These are phyloP conservation scores for Cutaneotrichosporon sp. DNA, from an alignment of 1,284 basidiomycete genomes.

Conservation along the genomic window DNA sequence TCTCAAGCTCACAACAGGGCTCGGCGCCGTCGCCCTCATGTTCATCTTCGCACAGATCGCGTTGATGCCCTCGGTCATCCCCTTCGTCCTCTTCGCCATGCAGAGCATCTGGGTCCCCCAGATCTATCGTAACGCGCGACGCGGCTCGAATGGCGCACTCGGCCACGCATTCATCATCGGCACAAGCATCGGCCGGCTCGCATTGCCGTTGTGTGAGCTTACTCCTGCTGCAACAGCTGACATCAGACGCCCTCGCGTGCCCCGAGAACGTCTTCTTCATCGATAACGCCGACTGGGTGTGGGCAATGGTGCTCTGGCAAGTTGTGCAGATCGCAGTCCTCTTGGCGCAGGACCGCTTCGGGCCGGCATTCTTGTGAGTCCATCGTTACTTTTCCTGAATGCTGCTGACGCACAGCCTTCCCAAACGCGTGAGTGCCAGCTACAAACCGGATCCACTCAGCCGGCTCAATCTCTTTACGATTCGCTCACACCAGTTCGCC, in stretches of 20 bases:
- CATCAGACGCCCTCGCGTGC: constrained; percentile 72
- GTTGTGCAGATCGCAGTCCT: constrained; percentile 65
- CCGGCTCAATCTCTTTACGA: not conserved
- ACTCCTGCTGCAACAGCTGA: constrained; percentile 7
- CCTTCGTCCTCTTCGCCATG: constrained; percentile 67
- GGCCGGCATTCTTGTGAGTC: constrained; percentile 73
- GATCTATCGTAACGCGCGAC: constrained; percentile 70
- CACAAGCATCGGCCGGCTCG: constrained; percentile 68
- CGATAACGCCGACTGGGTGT: constrained; percentile 66
- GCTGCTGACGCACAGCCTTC: constrained; percentile 9
- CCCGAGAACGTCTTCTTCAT: constrained; percentile 81
- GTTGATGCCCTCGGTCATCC: constrained; percentile 66
- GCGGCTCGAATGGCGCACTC: constrained; percentile 69
- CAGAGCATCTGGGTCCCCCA: constrained; percentile 82
- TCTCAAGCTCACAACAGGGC: constrained; percentile 9
- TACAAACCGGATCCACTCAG: not conserved
- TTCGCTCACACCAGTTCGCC: constrained; percentile 50
- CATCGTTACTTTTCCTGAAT: not conserved
- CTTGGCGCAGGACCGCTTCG: constrained; percentile 70
- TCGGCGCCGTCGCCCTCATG: constrained; percentile 56
- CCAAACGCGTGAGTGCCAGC: constrained; percentile 3
- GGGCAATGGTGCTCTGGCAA: constrained; percentile 63
- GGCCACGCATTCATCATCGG: constrained; percentile 72
- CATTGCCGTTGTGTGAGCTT: constrained; percentile 69
- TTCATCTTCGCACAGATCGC: constrained; percentile 70